Conservation (phyloP, 495 filamentous ascomycete species). For the Achaetomiella virescens region DNA sequence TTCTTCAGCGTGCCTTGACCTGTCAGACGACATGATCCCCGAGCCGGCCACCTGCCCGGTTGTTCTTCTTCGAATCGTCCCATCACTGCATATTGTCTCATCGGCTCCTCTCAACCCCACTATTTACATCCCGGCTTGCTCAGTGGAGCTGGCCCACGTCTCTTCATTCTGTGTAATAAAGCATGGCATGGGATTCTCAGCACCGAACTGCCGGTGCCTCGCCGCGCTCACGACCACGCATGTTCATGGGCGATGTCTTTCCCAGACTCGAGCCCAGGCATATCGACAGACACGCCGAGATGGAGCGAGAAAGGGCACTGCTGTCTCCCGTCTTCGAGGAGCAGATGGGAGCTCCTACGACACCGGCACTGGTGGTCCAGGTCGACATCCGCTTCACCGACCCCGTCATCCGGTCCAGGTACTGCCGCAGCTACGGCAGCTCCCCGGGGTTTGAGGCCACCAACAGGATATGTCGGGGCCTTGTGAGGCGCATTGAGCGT, state of each 20-base stretch:
- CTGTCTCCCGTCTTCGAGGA: slow-evolving; percentile 25
- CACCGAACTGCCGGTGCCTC: slow-evolving; percentile 13
- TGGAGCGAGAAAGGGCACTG: slow-evolving; percentile 22
- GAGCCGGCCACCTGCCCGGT: background rate
- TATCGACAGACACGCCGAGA: slow-evolving; percentile 15
- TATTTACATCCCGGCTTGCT: background rate
- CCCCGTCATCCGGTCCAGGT: slow-evolving; percentile 33
- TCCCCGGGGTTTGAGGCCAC: slow-evolving; percentile 35
- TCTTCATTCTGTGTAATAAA: background rate
- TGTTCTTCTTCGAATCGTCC: slow-evolving; percentile 2
- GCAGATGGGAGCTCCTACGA: slow-evolving; percentile 1
- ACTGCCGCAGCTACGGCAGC: slow-evolving; percentile 36
- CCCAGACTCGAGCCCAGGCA: slow-evolving; percentile 14
- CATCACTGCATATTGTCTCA: background rate
- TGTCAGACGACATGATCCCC: background rate
- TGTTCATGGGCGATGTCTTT: slow-evolving; percentile 23
- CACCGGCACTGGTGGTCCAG: slow-evolving; percentile 29
- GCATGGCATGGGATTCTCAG: slow-evolving; percentile 29
- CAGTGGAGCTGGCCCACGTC: slow-evolving; percentile 4
- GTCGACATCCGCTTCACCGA: slow-evolving; percentile 42
- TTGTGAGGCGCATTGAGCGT: slow-evolving; percentile 42
- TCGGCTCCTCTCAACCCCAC: slow-evolving; percentile 6
- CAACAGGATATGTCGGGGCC: slow-evolving; percentile 35
- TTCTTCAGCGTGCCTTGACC: background rate
- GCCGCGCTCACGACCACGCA: slow-evolving; percentile 8